phyloP scores from a whole-genome alignment of 2,329 filamentous ascomycete genomes.

The Endocalyx cinctus region DNA sequence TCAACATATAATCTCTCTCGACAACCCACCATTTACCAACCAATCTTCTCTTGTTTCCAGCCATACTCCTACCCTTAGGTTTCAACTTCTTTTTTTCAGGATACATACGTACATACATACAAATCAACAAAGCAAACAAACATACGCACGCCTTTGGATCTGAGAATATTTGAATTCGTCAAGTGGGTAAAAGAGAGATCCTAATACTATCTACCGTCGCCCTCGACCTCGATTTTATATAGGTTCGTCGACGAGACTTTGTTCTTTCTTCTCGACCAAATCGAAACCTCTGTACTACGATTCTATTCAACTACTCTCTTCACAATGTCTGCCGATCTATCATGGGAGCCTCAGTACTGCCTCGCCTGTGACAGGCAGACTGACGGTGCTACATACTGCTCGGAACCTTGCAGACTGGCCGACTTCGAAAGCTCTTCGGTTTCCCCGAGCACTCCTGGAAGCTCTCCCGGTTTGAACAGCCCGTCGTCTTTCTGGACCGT shows the following conservation, averaged over 20 bases:
- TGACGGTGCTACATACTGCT: constrained; percentile 80
- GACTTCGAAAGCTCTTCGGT: constrained; percentile 70
- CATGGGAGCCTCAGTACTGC: constrained; percentile 89
- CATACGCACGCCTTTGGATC: too few relatives aligned
- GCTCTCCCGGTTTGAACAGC: constrained; percentile 49
- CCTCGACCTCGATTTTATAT: too few relatives aligned
- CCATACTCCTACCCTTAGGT: too few relatives aligned
- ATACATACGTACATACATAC: too few relatives aligned
- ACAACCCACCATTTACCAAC: constrained; percentile 1
- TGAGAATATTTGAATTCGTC: too few relatives aligned
- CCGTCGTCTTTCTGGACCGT: constrained; percentile 48
- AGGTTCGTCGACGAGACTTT: too few relatives aligned
- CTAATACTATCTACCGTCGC: too few relatives aligned
- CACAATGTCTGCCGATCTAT: constrained; percentile 51
- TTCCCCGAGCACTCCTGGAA: constrained; percentile 52
- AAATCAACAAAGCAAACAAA: too few relatives aligned
- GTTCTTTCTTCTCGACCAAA: background rate
- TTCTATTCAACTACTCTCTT: too few relatives aligned
- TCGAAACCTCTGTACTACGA: background rate
- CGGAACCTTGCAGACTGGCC: constrained; percentile 81
- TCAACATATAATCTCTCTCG: constrained; percentile 5
- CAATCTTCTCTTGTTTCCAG: too few relatives aligned
- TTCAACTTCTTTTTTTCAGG: too few relatives aligned
- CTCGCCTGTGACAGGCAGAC: constrained; percentile 90
- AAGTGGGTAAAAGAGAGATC: too few relatives aligned